These are phyloP conservation scores for Aureobasidium vineae DNA, from an alignment of 2,329 filamentous ascomycete genomes.

Conservation along the genomic window DNA sequence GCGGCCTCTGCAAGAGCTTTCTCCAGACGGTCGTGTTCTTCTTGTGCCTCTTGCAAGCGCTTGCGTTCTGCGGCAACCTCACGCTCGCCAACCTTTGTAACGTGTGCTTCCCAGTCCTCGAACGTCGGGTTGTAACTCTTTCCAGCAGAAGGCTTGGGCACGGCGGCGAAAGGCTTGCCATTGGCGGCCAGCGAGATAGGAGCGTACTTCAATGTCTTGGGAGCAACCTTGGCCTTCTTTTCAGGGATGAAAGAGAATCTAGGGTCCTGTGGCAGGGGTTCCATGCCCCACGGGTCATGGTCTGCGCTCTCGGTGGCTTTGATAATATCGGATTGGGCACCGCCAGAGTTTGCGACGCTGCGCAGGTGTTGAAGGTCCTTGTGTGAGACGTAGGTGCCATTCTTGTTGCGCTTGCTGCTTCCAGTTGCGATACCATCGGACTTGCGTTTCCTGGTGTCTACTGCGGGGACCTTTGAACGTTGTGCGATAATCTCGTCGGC, in stretches of 20 bases:
- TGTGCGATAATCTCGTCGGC: constrained; percentile 87
- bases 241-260: constrained; percentile 63
- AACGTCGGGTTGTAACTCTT: constrained; percentile 93
- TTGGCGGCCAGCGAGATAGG: constrained; percentile 80
- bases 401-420: constrained; percentile 69
- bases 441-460: constrained; percentile 73
- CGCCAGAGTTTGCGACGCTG: constrained; percentile 70
- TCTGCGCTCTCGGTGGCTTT: constrained; percentile 53
- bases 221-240: constrained; percentile 65
- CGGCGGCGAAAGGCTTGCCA: constrained; percentile 75
- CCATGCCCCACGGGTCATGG: constrained; percentile 77
- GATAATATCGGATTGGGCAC: constrained; percentile 51
- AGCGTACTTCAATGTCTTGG: constrained; percentile 70
- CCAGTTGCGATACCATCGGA: constrained; percentile 66
- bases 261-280: constrained; percentile 51
- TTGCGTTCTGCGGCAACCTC: constrained; percentile 76
- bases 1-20: constrained; percentile 70
- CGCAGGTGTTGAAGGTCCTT: constrained; percentile 79
- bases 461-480: constrained; percentile 76
- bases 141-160: constrained; percentile 74
- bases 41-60: constrained; percentile 65
- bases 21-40: constrained; percentile 65
- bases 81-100: constrained; percentile 72
- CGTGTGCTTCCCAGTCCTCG: constrained; percentile 75
- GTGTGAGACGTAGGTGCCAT: constrained; percentile 71